Conservation (phyloP, 75 land plant species). For the Selaginella moellendorffii region DNA sequence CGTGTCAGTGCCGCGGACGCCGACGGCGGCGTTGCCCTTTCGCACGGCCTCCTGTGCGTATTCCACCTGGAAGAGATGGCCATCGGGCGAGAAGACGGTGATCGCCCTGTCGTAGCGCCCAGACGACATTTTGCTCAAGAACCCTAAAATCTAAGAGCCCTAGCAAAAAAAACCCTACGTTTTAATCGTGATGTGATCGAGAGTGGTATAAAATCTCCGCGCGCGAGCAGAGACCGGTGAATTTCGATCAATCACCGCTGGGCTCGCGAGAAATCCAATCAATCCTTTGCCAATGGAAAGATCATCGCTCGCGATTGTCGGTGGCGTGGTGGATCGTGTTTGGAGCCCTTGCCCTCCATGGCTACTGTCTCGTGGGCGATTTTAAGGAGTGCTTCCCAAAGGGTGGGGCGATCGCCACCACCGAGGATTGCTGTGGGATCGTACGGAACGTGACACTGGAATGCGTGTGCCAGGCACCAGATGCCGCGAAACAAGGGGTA, state of each 20-base stretch:
- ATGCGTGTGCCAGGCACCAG: background rate
- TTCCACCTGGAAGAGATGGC: constrained; percentile 65
- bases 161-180: too few species aligned
- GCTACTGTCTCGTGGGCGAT: background rate
- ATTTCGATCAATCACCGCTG: too few species aligned
- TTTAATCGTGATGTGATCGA: too few species aligned
- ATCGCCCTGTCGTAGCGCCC: constrained; percentile 49
- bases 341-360: background rate
- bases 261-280: too few species aligned
- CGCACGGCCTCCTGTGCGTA: constrained; percentile 84
- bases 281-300: too few species aligned
- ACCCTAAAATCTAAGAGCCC: too few species aligned
- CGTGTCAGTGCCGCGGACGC: constrained; percentile 81
- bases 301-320: too few species aligned
- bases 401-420: background rate
- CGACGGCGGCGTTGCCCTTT: constrained; percentile 89
- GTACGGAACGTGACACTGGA: background rate
- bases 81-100: constrained; percentile 63
- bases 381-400: background rate
- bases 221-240: too few species aligned
- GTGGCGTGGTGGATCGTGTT: background rate
- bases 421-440: background rate
- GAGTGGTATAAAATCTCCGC: too few species aligned
- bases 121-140: background rate
- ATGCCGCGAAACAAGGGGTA: background rate